Evolutionary conservation across 345 rosid species (phyloP), one percentile per base, ranked within the genome.

Genomic region (Sonneratia caseolaris): DNA sequence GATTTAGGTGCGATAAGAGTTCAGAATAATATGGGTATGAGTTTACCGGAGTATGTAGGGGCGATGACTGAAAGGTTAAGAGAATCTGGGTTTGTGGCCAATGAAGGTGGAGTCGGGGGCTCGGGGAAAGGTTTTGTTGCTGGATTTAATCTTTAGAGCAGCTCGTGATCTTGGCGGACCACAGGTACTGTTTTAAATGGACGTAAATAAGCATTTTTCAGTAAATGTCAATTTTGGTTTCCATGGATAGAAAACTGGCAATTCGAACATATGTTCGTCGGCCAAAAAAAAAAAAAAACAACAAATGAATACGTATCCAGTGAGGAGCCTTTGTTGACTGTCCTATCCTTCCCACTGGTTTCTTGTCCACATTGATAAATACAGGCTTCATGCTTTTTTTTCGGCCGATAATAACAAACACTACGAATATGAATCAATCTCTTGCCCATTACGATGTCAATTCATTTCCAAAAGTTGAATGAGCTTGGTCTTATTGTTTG

Each of bases 91-190:
- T 55, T 81, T 68, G 78, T 74, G 24, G 87, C 84, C 68, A 73
- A 75, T 77, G 83, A 74, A 32, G 66, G 36, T 71, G 76, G 43
- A 43, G 72, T 76, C 15, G 86, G 71, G 53, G 82, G 78, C 38
- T 19, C 74, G 5, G 79, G 49, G 6, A 90, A 85, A 48, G 93
- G 87, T 68, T 89, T 85, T 49, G 66, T 66, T 67, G 73, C 84
- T 69, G 89, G 88, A 1, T 79, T 84, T 37, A 82, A 86, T 81
- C 76, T 87, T 9, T 78, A 84, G 77, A 53, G 82, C 84, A 15
- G 77, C 77, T 22, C 89, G 89, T 6, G 78, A 80, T 73, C 81
- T 84, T 56, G 89, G 84, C 72, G 83, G 83, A 76, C 78, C 93
- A 49, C 91, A 87, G 97, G 98, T 93, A 81, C 61, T 40, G 61